Base-by-base conservation (phyloP, 1,284 basidiomycete genomes). In the Inonotus hispidus region DNA sequence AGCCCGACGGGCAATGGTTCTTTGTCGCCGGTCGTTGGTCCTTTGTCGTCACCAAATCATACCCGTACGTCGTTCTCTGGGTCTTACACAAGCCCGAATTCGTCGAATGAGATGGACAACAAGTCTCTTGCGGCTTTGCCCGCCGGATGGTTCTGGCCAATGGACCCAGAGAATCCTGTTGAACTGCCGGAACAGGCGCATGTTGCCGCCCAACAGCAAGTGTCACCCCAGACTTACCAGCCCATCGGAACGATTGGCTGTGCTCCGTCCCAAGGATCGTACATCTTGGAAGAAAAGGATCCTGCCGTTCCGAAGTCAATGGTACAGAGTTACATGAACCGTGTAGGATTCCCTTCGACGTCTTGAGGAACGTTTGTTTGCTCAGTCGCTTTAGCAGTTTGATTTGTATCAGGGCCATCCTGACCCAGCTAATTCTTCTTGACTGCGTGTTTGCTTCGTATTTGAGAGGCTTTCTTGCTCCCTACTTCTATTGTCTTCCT, bases 91-190 rank as follows among this genome's bases (percentile, higher is more conserved):
- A 37, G 50, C 29, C 16, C 53, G 16, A 49, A 38, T 19, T 25
- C 16, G 38, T 49, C 53, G 10, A 35, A 37, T 7, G 49, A 53
- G 21, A n/a, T 35, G n/a, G 66, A 61, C n/a, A 68, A 70, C 59
- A 70, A 68, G 66, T 69, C 69, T 66, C 67, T 88, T 53, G 82
- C 82, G 4, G 84, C 88, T 47, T 76, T 90, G 53, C 86, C 87
- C 1, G 74, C 81, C 2, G 77, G 78, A 21, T 71, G 90, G 57
- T 90, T 90, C 72, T 90, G 88, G 68, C 88, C 88, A 0, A 88
- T 88, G 74, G 88, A 80, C 68, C 83, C 85, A 0, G 85, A 88
- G 68, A 76, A 77, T 43, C 72, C 73, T 38, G 71, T 77, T 53
- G 37, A 46, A 66, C 60, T 45, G 45, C 64, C n/a, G 21, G 66